phyloP scores from a whole-genome alignment of 768 basidiomycete species.

The Mycena crocata region DNA sequence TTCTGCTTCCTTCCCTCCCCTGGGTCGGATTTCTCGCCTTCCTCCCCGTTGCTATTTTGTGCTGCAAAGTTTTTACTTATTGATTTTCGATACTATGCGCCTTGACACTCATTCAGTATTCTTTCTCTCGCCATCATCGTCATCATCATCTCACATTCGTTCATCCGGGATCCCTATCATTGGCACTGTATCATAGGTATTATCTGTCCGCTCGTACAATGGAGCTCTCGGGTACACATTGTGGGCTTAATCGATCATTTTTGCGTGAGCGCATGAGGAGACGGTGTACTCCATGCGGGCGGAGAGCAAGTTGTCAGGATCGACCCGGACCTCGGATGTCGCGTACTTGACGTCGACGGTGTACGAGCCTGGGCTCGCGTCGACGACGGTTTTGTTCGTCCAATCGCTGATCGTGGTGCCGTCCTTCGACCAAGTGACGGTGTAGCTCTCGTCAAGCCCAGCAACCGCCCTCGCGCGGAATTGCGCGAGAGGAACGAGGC shows the following conservation, averaged over 20 bases:
- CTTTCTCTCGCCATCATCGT: neutral
- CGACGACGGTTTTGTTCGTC: conserved; percentile 63
- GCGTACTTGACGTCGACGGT: conserved; percentile 60
- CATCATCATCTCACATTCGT: conserved; percentile 9
- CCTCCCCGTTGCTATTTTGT: conserved; percentile 7
- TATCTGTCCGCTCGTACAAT: neutral
- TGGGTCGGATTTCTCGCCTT: neutral
- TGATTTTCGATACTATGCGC: conserved; percentile 9
- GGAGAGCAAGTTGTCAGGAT: conserved; percentile 46
- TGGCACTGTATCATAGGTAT: conserved; percentile 21
- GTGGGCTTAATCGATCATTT: conserved; percentile 2
- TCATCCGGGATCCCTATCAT: conserved; percentile 15
- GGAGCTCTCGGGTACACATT: neutral
- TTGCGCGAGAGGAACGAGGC: conserved; percentile 72
- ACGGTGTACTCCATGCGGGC: conserved; percentile 39
- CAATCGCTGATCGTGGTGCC: conserved; percentile 56
- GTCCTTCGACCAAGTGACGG: conserved; percentile 67
- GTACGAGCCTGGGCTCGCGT: conserved; percentile 56
- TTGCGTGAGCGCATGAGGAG: neutral
- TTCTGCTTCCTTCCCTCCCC: neutral
- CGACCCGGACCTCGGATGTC: conserved; percentile 68
- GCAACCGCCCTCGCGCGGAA: conserved; percentile 50
- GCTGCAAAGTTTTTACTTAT: conserved; percentile 5
- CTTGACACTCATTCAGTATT: conserved; percentile 13
- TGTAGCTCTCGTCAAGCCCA: conserved; percentile 59